A percentile compares a stretch with the other conserved stretches of the same genome.
These are phyloP conservation scores for Mucor irregularis DNA, from an alignment of 371 early-diverging fungal genomes.

Conservation along the genomic window DNA sequence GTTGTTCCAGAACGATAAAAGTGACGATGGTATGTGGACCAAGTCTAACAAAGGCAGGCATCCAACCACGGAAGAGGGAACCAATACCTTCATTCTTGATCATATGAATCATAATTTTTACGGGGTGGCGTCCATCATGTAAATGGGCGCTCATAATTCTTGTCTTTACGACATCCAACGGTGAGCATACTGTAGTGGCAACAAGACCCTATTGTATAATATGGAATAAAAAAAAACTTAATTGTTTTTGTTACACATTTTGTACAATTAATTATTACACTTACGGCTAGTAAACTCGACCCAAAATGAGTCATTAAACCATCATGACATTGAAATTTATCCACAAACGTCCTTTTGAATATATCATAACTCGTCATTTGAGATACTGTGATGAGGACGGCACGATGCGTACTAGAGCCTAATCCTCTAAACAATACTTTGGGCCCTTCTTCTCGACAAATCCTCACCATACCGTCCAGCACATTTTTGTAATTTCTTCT, in stretches of 20 bases:
- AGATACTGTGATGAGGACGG: conserved; percentile 67
- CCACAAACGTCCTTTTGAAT: conserved; percentile 58
- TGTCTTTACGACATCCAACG: conserved; percentile 90
- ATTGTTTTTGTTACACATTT: neutral
- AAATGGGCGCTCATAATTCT: conserved; percentile 76
- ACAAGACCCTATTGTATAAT: conserved; percentile 80
- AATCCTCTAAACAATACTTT: conserved; percentile 60
- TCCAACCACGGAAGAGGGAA: conserved; percentile 79
- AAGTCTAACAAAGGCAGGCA: conserved; percentile 62
- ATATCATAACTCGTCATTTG: conserved; percentile 69
- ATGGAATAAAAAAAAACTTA: neutral
- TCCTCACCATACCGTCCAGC: conserved; percentile 64
- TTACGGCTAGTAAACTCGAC: conserved; percentile 63
- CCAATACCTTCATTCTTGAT: conserved; percentile 57
- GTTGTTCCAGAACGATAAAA: conserved; percentile 67
- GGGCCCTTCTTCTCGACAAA: conserved; percentile 62
- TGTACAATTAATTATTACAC: neutral
- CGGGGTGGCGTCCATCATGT: conserved; percentile 24
- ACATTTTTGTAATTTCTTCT: conserved; percentile 69
- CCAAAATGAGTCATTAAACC: conserved; percentile 63
- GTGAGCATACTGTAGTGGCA: conserved; percentile 86
- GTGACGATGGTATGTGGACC: conserved; percentile 74
- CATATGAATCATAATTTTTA: conserved; percentile 58
- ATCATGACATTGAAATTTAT: conserved; percentile 49
- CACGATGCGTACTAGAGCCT: conserved; percentile 64